These are phyloP conservation scores for Ceratocystis colombiana DNA, from an alignment of 2,329 filamentous ascomycete genomes.

Conservation along the genomic window DNA sequence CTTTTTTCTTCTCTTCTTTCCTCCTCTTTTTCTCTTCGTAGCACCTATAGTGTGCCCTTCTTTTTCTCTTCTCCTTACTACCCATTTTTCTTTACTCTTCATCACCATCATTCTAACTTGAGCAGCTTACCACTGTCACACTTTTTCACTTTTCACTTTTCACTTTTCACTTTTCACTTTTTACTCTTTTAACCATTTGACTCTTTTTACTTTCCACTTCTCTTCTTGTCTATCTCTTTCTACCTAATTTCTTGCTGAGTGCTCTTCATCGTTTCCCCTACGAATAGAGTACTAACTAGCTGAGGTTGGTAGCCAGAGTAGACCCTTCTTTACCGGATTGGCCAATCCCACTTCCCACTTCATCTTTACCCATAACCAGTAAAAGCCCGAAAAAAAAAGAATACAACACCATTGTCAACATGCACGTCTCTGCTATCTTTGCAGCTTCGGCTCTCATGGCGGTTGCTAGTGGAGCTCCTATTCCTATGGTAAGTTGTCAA, in stretches of 20 bases:
- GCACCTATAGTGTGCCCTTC: conserved; percentile 14
- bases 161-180: not conserved
- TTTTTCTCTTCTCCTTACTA: conserved; percentile 13
- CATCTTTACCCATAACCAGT: not conserved
- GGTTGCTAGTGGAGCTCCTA: conserved; percentile 14
- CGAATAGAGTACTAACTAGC: not conserved
- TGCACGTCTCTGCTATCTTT: conserved; percentile 22
- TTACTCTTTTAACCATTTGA: not conserved
- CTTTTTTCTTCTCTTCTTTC: conserved; percentile 7
- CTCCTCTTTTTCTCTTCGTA: conserved; percentile 18
- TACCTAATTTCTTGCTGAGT: not conserved
- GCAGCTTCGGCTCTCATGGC: conserved; percentile 21
- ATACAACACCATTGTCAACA: conserved; percentile 2
- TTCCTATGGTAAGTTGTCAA: conserved; percentile 7
- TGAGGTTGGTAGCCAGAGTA: not conserved
- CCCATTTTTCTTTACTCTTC: conserved; percentile 14
- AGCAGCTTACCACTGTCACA: not conserved
- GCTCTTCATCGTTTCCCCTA: not conserved
- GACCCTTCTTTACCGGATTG: conserved; percentile 19
- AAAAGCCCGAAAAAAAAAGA: conserved; percentile 13
- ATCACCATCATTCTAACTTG: not conserved
- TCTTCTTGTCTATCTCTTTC: not conserved
- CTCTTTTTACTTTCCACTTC: not conserved
- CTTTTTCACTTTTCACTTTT: conserved; percentile 6
- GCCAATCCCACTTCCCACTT: conserved; percentile 9